phyloP scores from a whole-genome alignment of 148 eudicot species.

The Rhododendron molle region DNA sequence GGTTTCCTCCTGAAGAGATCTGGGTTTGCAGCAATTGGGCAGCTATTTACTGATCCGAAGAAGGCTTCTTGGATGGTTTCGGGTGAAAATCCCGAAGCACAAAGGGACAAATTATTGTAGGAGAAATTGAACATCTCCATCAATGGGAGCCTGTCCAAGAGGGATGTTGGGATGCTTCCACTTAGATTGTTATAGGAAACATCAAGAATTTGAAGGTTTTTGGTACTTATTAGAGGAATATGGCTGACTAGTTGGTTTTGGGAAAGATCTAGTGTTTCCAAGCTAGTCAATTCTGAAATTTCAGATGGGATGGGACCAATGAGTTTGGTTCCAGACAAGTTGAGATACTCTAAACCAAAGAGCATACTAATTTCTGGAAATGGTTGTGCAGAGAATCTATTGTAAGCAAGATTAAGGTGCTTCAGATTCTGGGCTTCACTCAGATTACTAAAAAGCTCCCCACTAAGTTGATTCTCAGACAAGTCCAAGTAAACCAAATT shows the following conservation, averaged over 20 bases:
- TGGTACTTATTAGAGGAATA: constrained; percentile 31
- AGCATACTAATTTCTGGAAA: constrained; percentile 34
- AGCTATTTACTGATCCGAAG: constrained; percentile 43
- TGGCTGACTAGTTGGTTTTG: constrained; percentile 32
- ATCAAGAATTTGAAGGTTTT: constrained; percentile 43
- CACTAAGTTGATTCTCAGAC: constrained; percentile 52
- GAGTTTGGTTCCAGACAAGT: constrained; percentile 47
- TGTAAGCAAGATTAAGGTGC: constrained; percentile 54
- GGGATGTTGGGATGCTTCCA: constrained; percentile 38
- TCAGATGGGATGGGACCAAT: constrained; percentile 33
- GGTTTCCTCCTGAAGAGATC: constrained; percentile 35
- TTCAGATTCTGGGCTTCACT: constrained; percentile 37
- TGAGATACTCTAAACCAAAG: constrained; percentile 42
- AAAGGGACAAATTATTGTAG: constrained; percentile 49
- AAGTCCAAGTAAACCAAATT: constrained; percentile 50
- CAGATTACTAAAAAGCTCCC: constrained; percentile 31
- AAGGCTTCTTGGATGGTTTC: constrained; percentile 41
- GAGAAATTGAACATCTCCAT: constrained; percentile 62
- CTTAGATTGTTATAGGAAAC: constrained; percentile 52
- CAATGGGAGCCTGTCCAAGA: constrained; percentile 32
- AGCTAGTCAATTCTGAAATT: constrained; percentile 26
- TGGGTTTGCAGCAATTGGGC: constrained; percentile 63
- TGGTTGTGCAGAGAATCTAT: constrained; percentile 39
- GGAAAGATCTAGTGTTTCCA: constrained; percentile 50
- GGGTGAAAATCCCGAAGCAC: constrained; percentile 28